Evolutionary conservation across 2,329 filamentous ascomycete species (phyloP).

Genomic region (Cladobotryum protrusum): DNA sequence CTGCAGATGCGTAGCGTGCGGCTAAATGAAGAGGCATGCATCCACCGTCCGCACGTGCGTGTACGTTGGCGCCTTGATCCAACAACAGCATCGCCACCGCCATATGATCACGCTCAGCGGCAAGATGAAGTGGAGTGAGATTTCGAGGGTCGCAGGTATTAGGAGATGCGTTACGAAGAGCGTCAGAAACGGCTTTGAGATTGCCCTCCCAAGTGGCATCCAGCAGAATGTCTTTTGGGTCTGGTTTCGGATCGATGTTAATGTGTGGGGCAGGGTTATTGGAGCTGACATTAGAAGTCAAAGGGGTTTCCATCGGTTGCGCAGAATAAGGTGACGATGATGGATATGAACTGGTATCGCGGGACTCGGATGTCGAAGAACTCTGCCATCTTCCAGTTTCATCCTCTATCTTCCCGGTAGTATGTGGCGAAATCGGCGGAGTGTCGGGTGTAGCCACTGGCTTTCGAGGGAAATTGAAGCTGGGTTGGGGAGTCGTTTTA

Average conservation of each 20-base stretch:
- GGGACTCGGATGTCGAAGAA: not conserved
- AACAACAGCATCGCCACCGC: conserved; percentile 28
- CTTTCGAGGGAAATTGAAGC: not conserved
- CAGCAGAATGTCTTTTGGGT: conserved; percentile 20
- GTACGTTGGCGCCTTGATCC: conserved; percentile 21
- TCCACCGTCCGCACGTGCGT: conserved; percentile 23
- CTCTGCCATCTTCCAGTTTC: not conserved
- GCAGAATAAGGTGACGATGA: conserved; percentile 7
- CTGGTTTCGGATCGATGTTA: conserved; percentile 6
- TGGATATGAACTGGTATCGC: not conserved
- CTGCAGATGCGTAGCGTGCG: conserved; percentile 22
- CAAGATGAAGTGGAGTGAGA: conserved; percentile 26
- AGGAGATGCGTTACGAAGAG: conserved; percentile 19
- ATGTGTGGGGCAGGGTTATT: not conserved
- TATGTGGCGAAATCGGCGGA: not conserved
- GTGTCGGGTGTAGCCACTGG: not conserved
- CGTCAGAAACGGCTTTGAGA: conserved; percentile 18
- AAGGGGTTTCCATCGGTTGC: conserved; percentile 3
- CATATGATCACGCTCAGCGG: conserved; percentile 26
- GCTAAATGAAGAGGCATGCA: conserved; percentile 28
- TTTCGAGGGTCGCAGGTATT: conserved; percentile 23
- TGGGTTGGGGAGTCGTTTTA: not conserved
- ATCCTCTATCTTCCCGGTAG: not conserved
- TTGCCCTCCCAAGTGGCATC: conserved; percentile 30
- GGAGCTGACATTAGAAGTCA: not conserved